Evolutionary conservation across 177 flowering plant genomes (phyloP).

Genomic region (Vitis hybrid): DNA sequence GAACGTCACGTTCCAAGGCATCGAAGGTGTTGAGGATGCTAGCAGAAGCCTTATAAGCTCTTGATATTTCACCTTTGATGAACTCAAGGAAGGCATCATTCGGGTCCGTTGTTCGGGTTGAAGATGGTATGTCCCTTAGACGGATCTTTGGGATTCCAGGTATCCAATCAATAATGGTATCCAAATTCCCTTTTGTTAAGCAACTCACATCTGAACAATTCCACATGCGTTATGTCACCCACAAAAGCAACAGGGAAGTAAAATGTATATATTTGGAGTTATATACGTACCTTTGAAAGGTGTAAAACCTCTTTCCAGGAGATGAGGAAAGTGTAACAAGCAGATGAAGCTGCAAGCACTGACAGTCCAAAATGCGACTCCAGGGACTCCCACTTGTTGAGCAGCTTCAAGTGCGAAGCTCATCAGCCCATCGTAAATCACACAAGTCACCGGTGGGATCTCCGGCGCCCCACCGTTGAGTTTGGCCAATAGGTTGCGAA

Average conservation of each 20-base stretch:
- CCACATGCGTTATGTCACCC: too few relatives aligned
- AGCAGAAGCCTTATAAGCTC: slow-evolving; percentile 12
- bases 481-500: slow-evolving; percentile 20
- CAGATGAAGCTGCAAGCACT: slow-evolving; percentile 30
- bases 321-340: slow-evolving; percentile 4
- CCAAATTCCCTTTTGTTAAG: slow-evolving; percentile 26
- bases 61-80: background rate
- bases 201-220: slow-evolving; percentile 21
- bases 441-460: slow-evolving; percentile 33
- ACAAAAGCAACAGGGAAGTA: too few relatives aligned
- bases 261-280: too few relatives aligned
- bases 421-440: slow-evolving; percentile 45
- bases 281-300: slow-evolving; percentile 29
- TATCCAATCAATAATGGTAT: slow-evolving; percentile 25
- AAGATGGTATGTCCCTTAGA: slow-evolving; percentile 24
- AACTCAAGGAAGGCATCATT: slow-evolving; percentile 20
- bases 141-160: slow-evolving; percentile 28
- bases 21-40: slow-evolving; percentile 22
- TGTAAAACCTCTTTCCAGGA: slow-evolving; percentile 13
- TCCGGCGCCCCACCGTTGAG: slow-evolving; percentile 18
- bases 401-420: slow-evolving; percentile 28
- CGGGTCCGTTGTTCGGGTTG: slow-evolving; percentile 23
- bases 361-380: slow-evolving; percentile 31
- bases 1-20: slow-evolving; percentile 25
- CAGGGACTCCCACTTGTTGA: slow-evolving; percentile 32